These are phyloP conservation scores for Scytalidium lignicola DNA, from an alignment of 2,329 filamentous ascomycete genomes.

Conservation along the genomic window DNA sequence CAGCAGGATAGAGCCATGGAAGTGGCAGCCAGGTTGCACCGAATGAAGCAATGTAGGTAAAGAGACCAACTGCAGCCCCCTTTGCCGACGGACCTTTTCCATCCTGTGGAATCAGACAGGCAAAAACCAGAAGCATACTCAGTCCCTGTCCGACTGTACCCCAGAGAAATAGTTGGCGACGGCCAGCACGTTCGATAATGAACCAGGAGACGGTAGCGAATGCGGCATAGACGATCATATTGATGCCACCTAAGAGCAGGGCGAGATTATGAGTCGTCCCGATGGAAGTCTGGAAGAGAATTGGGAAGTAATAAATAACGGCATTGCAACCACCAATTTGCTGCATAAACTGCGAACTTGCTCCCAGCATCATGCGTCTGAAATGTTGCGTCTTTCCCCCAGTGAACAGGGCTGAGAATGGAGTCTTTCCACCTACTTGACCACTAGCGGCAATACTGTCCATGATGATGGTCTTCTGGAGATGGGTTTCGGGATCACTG, in stretches of 20 bases:
- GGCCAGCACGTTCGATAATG: slow-evolving; percentile 54
- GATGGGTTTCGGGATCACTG: slow-evolving; percentile 35
- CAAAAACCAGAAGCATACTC: slow-evolving; percentile 56
- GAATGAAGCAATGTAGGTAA: slow-evolving; percentile 59
- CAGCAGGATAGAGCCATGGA: slow-evolving; percentile 58
- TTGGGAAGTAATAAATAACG: slow-evolving; percentile 44
- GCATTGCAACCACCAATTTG: slow-evolving; percentile 42
- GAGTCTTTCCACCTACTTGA: slow-evolving; percentile 21
- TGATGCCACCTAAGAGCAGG: slow-evolving; percentile 48
- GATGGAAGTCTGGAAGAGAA: slow-evolving; percentile 45
- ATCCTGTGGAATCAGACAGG: slow-evolving; percentile 29
- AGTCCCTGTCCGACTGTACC: slow-evolving; percentile 59
- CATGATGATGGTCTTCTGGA: slow-evolving; percentile 28
- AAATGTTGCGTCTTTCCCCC: slow-evolving; percentile 50
- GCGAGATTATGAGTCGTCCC: slow-evolving; percentile 43
- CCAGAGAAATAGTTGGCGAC: slow-evolving; percentile 67
- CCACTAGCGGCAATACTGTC: slow-evolving; percentile 33
- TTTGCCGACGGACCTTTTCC: slow-evolving; percentile 22
- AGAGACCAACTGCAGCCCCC: slow-evolving; percentile 47
- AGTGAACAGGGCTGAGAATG: slow-evolving; percentile 41
- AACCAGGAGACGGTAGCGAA: slow-evolving; percentile 49
- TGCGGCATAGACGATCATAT: slow-evolving; percentile 50
- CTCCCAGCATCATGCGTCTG: slow-evolving; percentile 46
- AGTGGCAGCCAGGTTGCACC: slow-evolving; percentile 56
- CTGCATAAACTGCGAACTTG: slow-evolving; percentile 47